Evolutionary conservation across 2,329 filamentous ascomycete genomes (phyloP), one percentile per base, ranked within the genome.

Genomic region (Pyrenophora graminea): DNA sequence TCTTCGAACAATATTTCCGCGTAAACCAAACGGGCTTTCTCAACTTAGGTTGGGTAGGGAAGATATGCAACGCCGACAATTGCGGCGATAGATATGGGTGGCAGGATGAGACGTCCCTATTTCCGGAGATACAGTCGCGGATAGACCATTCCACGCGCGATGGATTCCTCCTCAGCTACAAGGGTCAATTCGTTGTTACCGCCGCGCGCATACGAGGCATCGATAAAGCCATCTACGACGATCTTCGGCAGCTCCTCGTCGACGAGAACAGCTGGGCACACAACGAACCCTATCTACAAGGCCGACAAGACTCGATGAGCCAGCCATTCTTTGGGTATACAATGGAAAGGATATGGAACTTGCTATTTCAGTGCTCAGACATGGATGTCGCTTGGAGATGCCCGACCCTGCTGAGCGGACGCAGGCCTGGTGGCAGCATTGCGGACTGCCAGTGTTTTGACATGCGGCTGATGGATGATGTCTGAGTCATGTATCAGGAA

Each of bases 131-230:
- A 44, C 73, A 68, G 53, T 52, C 45, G 39, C 59, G 31, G 39
- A 68, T 60, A 18, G 41, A 62, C 48, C 50, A 58, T 7, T 61
- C 67, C 6, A 55, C 30, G 5, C 74, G 73, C 47, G 61, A 67
- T 2, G 59, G 62, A 21, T 68, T 76, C 0, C 63, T 77, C 0
- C 64, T 80, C 6, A 76, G 74, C 3, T 78, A 78, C 54, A 76
- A 76, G 38, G 79, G 79, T 13, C 76, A 79, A 43, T 80, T 82
- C 58, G 64, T 79, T 32, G 76, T 73, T 2, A 78, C 76, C 1
- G 75, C 75, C 0, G 66, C 64, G 4, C 69, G 79, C 1, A 75
- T 80, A 5, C 65, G 76, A 1, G 74, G 66, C 2, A 67, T 70
- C 8, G 55, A 61, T 18, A 72, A 66, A 41, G 43, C 42, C 5